phyloP scores from a whole-genome alignment of 2,329 filamentous ascomycete species.

The Epichloe hybrida region DNA sequence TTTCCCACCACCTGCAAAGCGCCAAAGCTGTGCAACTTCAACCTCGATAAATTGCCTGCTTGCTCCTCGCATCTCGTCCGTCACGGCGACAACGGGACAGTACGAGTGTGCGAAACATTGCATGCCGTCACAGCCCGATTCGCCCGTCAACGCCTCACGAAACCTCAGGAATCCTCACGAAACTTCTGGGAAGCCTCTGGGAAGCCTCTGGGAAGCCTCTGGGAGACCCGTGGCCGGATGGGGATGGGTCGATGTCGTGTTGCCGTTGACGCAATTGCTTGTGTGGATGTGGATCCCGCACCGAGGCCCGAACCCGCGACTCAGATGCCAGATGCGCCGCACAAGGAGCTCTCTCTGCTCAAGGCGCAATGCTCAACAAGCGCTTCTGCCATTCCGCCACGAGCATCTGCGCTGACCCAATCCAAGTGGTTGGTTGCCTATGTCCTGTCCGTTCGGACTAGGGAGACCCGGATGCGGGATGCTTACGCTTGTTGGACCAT shows the following conservation, averaged over 20 bases:
- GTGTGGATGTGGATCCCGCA: constrained; percentile 1
- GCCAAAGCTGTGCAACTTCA: too few species aligned
- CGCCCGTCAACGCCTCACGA: neutral
- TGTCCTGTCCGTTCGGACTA: too few species aligned
- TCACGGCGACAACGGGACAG: too few species aligned
- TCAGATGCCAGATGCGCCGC: neutral
- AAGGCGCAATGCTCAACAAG: neutral
- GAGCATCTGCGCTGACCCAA: neutral
- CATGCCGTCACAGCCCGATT: neutral
- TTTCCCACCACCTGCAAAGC: too few species aligned
- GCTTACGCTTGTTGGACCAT: neutral
- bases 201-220: neutral
- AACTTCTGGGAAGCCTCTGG: too few species aligned
- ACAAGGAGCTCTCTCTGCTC: neutral
- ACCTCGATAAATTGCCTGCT: too few species aligned
- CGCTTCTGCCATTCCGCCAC: too few species aligned
- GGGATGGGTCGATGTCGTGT: constrained; percentile 1
- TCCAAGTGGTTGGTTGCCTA: neutral
- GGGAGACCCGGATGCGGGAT: neutral
- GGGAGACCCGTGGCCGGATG: neutral
- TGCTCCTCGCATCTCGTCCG: too few species aligned
- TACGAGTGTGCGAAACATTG: too few species aligned
- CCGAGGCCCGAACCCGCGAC: neutral
- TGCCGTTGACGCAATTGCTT: neutral
- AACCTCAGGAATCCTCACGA: too few species aligned